Evolutionary conservation across 352 stramenopile genomes (phyloP).

Genomic region (Phytophthora brassicae): DNA sequence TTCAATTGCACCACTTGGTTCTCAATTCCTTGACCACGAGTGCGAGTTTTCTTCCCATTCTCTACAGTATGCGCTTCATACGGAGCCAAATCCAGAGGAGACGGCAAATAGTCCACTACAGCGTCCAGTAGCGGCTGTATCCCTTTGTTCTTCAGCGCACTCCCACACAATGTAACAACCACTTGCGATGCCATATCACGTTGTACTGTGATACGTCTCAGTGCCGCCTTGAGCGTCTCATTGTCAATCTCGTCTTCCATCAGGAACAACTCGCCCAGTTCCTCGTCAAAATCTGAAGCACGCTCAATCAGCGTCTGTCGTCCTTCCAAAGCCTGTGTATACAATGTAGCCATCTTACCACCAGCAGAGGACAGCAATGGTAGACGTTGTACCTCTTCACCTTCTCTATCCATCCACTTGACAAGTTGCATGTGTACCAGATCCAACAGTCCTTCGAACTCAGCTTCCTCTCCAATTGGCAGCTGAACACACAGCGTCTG

Average conservation of each 20-base stretch:
- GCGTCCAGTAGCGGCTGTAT: slow-evolving; percentile 98
- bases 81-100: slow-evolving; percentile 86
- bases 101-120: slow-evolving; percentile 97
- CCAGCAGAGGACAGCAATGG: slow-evolving; percentile 43
- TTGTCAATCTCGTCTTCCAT: slow-evolving; percentile 65
- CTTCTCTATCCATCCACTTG: slow-evolving; percentile 63
- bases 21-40: slow-evolving; percentile 4
- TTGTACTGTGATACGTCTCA: slow-evolving; percentile 66
- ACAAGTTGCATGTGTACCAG: slow-evolving; percentile 71
- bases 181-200: slow-evolving; percentile 42
- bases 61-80: slow-evolving; percentile 58
- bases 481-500: slow-evolving; percentile 67
- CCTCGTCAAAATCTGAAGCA: slow-evolving; percentile 71
- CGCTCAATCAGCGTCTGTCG: slow-evolving; percentile 66
- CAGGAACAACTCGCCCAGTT: slow-evolving; percentile 72
- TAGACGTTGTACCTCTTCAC: slow-evolving; percentile 51
- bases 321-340: slow-evolving; percentile 36
- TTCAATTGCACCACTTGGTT: slow-evolving; percentile 34
- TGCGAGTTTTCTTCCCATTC: slow-evolving; percentile 38
- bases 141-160: slow-evolving; percentile 84
- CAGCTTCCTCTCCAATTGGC: slow-evolving; percentile 60
- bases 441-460: slow-evolving; percentile 70
- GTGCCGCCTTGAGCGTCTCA: slow-evolving; percentile 47
- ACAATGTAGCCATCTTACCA: slow-evolving; percentile 59
- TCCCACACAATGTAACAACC: slow-evolving; percentile 63